Conservation (phyloP, 441 rosid species). For the Isatis lusitanica region DNA sequence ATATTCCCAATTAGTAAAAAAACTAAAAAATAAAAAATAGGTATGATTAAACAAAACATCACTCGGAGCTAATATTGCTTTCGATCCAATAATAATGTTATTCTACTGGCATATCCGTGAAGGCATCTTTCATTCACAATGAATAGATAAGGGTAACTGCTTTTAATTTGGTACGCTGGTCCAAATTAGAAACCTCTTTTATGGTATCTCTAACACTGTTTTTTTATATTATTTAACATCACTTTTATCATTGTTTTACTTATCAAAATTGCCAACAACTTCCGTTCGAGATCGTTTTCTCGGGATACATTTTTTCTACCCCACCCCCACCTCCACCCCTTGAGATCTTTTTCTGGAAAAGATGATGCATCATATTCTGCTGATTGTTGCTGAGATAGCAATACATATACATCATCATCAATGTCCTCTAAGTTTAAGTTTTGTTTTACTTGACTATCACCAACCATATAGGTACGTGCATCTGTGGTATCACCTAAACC, state of each 20-base stretch:
- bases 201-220: not conserved
- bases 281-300: not conserved
- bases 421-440: not conserved
- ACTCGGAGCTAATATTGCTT: not conserved
- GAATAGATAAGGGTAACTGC: not conserved
- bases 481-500: not conserved
- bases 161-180: not conserved
- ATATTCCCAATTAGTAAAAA: not conserved
- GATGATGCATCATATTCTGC: not conserved
- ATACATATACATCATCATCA: not conserved
- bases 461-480: not conserved
- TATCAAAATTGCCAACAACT: not conserved
- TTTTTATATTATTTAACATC: not conserved
- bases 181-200: not conserved
- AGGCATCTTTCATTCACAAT: not conserved
- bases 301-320: not conserved
- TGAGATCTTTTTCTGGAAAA: not conserved
- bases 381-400: not conserved
- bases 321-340: no score
- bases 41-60: not conserved
- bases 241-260: not conserved
- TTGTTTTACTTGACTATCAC: conserved; percentile 1
- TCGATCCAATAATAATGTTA: not conserved
- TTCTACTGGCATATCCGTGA: not conserved
- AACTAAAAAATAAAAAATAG: not conserved